Evolutionary conservation across 148 eudicot genomes (phyloP).

Genomic region (Rhododendron kiyosumense): DNA sequence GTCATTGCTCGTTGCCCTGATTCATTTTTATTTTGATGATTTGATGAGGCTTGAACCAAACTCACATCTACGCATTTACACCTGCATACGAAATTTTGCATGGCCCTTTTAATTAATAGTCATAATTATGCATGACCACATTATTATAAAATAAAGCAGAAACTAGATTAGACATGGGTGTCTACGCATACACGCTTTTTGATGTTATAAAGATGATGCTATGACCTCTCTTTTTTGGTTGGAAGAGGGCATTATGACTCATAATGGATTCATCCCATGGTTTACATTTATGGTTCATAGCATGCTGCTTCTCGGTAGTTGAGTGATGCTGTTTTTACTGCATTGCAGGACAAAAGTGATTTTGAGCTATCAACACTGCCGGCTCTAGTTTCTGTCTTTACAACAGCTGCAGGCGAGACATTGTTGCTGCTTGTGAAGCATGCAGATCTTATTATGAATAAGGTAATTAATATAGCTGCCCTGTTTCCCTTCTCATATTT

Average conservation of each 20-base stretch:
- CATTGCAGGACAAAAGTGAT: constrained; percentile 79
- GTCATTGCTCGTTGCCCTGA: neutral
- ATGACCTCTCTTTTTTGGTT: neutral
- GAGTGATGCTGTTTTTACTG: neutral
- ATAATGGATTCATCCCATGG: neutral
- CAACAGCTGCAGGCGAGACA: constrained; percentile 85
- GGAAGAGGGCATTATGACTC: neutral
- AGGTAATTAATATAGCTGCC: constrained; percentile 41
- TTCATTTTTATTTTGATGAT: neutral
- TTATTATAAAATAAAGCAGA: neutral
- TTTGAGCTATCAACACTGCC: constrained; percentile 94
- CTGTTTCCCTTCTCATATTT: neutral
- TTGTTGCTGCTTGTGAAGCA: constrained; percentile 88
- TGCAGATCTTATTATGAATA: constrained; percentile 79
- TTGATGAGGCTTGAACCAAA: neutral
- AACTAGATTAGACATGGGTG: neutral
- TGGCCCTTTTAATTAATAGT: neutral
- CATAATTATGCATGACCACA: neutral
- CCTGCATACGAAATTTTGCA: neutral
- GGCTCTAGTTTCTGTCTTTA: constrained; percentile 91
- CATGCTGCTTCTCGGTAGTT: neutral
- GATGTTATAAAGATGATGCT: neutral
- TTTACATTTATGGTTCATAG: neutral
- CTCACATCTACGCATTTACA: neutral
- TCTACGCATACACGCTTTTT: neutral